phyloP scores from a whole-genome alignment of 2,329 filamentous ascomycete genomes.

The Pseudocercospora cruenta region DNA sequence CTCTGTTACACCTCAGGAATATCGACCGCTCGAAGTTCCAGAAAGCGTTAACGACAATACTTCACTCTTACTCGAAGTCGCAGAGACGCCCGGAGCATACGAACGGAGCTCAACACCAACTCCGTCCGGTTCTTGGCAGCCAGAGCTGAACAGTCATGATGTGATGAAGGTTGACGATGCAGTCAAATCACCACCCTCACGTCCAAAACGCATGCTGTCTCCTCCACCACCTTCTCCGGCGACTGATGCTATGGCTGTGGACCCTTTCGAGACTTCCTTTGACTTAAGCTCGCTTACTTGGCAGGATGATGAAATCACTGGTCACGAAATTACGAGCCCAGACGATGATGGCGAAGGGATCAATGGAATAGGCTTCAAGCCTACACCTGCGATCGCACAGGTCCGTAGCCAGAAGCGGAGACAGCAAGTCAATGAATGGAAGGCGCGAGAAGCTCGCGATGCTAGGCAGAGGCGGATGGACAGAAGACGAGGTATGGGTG shows the following conservation, averaged over 20 bases:
- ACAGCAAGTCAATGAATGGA: constrained; percentile 64
- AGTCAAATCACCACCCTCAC: background rate
- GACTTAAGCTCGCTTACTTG: constrained; percentile 48
- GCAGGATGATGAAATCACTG: constrained; percentile 66
- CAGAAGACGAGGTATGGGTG: constrained; percentile 41
- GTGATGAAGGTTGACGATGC: constrained; percentile 2
- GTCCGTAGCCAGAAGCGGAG: constrained; percentile 59
- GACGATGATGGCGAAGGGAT: constrained; percentile 66
- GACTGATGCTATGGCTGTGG: constrained; percentile 9
- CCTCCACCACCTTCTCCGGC: constrained; percentile 18
- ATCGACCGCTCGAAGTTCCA: constrained; percentile 11
- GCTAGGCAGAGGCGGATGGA: constrained; percentile 61
- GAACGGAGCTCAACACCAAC: constrained; percentile 3
- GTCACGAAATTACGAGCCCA: constrained; percentile 57
- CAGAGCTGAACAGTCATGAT: background rate
- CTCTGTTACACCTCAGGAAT: constrained; percentile 8
- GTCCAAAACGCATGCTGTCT: constrained; percentile 24
- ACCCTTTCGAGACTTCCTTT: constrained; percentile 5
- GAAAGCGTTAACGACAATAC: constrained; percentile 16
- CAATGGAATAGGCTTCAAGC: constrained; percentile 66
- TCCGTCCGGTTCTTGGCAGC: constrained; percentile 5
- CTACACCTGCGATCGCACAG: constrained; percentile 62
- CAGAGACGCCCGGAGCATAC: background rate
- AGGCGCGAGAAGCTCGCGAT: constrained; percentile 60
- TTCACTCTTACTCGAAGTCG: constrained; percentile 9